These are phyloP conservation scores for Pichia rugopelliculosa DNA, from an alignment of 805 yeast species.

Conservation along the genomic window DNA sequence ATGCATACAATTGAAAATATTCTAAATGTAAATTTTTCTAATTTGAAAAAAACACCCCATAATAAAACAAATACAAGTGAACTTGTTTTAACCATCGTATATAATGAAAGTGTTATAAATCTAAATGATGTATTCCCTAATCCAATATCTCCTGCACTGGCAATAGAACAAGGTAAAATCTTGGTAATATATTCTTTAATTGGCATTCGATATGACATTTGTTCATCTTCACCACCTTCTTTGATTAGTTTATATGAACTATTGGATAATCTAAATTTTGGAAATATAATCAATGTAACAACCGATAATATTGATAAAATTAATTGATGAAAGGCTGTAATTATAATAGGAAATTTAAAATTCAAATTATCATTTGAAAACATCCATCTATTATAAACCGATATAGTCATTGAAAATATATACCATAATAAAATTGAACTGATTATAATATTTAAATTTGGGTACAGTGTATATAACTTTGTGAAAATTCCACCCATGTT, in stretches of 20 bases:
- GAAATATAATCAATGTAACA: slow-evolving; percentile 36
- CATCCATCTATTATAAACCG: slow-evolving; percentile 95
- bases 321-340: slow-evolving; percentile 81
- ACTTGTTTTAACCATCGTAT: slow-evolving; percentile 90
- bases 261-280: slow-evolving; percentile 38
- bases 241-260: background rate
- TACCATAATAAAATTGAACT: slow-evolving; percentile 47
- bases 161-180: slow-evolving; percentile 77
- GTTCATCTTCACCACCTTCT: background rate
- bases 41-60: slow-evolving; percentile 74
- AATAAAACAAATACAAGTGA: slow-evolving; percentile 81
- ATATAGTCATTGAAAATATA: slow-evolving; percentile 56
- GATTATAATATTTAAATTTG: slow-evolving; percentile 22
- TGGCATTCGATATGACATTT: slow-evolving; percentile 22
- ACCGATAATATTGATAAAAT: slow-evolving; percentile 52
- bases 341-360: slow-evolving; percentile 75
- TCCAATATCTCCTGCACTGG: slow-evolving; percentile 92
- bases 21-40: slow-evolving; percentile 68
- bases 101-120: slow-evolving; percentile 72
- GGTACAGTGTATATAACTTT: slow-evolving; percentile 18
- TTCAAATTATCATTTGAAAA: slow-evolving; percentile 68
- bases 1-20: slow-evolving; percentile 61
- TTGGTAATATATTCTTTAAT: slow-evolving; percentile 39
- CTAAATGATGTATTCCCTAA: slow-evolving; percentile 79
- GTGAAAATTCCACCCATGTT: background rate